phyloP scores from a whole-genome alignment of 495 filamentous ascomycete genomes.

The Penicillium crystallinum region DNA sequence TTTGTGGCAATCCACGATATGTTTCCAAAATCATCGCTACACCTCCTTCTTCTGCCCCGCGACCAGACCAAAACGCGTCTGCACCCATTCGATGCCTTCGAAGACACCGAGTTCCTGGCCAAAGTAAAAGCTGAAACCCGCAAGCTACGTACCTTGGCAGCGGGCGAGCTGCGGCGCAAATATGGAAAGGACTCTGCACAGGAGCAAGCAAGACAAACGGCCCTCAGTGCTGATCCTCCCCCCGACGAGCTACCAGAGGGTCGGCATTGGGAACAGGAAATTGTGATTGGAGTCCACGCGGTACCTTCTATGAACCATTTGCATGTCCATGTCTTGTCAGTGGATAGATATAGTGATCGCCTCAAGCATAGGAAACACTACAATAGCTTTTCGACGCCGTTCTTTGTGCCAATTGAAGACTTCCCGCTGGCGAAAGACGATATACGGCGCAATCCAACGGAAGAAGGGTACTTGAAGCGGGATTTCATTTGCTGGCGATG shows the following conservation, averaged over 20 bases:
- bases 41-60: conserved; percentile 82
- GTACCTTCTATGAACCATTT: conserved; percentile 89
- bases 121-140: conserved; percentile 54
- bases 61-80: conserved; percentile 52
- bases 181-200: conserved; percentile 59
- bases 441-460: conserved; percentile 47
- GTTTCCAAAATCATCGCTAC: conserved; percentile 80
- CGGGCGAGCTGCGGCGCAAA: conserved; percentile 66
- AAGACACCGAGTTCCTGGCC: conserved; percentile 65
- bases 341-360: conserved; percentile 63
- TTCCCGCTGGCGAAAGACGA: conserved; percentile 69
- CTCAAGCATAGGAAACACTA: conserved; percentile 86
- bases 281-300: conserved; percentile 76
- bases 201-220: conserved; percentile 52
- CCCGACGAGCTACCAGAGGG: conserved; percentile 56
- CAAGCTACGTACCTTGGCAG: conserved; percentile 60
- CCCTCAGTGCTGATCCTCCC: conserved; percentile 44
- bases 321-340: conserved; percentile 81
- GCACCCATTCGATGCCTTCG: conserved; percentile 77
- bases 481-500: conserved; percentile 86
- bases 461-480: conserved; percentile 51
- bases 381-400: conserved; percentile 83
- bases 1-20: conserved; percentile 80
- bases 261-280: conserved; percentile 72
- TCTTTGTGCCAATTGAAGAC: conserved; percentile 75